These are phyloP conservation scores for Penicillium flavigenum DNA, from an alignment of 495 filamentous ascomycete species.

Conservation along the genomic window DNA sequence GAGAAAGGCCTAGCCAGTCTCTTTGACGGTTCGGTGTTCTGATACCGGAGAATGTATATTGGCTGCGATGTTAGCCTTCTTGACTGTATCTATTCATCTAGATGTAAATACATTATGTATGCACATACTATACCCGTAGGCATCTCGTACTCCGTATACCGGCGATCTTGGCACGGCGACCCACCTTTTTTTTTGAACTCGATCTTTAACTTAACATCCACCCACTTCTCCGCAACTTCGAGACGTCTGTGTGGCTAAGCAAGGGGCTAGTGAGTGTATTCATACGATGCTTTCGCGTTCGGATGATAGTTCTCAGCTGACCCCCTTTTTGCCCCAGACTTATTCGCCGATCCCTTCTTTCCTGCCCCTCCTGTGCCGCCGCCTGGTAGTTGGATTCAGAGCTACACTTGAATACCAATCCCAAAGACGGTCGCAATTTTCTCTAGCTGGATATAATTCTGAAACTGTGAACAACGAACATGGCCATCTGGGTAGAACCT, in stretches of 20 bases:
- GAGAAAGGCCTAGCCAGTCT: slow-evolving; percentile 27
- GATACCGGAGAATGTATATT: background rate
- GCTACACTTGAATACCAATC: background rate
- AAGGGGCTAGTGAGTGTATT: slow-evolving; percentile 2
- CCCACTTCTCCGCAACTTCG: slow-evolving; percentile 9
- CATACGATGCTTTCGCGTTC: background rate
- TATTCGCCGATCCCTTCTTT: slow-evolving; percentile 6
- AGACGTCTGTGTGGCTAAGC: background rate
- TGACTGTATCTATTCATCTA: background rate
- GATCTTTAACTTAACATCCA: slow-evolving; percentile 2
- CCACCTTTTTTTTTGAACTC: slow-evolving; percentile 2
- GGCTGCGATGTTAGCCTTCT: background rate
- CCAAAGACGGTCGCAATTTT: background rate
- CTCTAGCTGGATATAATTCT: background rate
- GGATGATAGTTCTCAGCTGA: slow-evolving; percentile 1
- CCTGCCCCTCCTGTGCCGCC: slow-evolving; percentile 8
- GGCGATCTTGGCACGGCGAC: slow-evolving; percentile 7
- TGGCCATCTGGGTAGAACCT: slow-evolving; percentile 26
- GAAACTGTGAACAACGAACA: slow-evolving; percentile 21
- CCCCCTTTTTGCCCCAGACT: background rate
- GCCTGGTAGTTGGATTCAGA: background rate
- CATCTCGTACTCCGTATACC: background rate
- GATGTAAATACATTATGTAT: background rate
- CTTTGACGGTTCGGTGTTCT: background rate
- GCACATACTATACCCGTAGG: background rate